Base-by-base conservation (phyloP, 225 moss, liverwort and hornwort species). In the Antitrichia curtipendula region DNA sequence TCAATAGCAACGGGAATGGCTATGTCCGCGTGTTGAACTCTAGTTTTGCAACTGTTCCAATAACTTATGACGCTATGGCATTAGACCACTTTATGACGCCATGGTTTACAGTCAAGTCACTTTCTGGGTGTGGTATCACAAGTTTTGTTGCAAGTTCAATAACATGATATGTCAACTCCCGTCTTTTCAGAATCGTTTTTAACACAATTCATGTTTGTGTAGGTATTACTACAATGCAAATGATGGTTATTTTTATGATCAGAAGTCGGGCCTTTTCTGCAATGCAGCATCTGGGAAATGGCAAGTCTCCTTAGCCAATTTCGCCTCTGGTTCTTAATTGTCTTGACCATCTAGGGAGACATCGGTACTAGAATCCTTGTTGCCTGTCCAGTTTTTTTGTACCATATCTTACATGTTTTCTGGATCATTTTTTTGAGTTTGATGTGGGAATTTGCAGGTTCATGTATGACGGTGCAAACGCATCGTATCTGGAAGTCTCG, bases 221-320 rank as follows among this genome's bases (percentile, higher is more conserved):
- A 96, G 98, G 80, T 99, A 97, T 71, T 97, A 97, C 75, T 99
- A 94, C 91, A 99, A 96, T 88, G 91, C 89, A 66, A 90, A 93
- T 65, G 93, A 97, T 88, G 98, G 97, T 59, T 97, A 99, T 80
- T 99, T 91, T 80, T 99, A 96, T 81, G 98, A 99, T 88, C 91
- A 88, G 61, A 94, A 88, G 84, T 90, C 97, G 24, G 96, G 97
- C 68, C 85, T 97, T 72, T 99, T 97, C 83, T 97, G 97, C 90
- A 95, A 94, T 91, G 98, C 97, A 23, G 88, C 86, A 65, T 93
- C 98, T 88, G 95, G 97, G 64, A 90, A 92, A 94, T 99, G 98
- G 98, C 69, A 86, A 91, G 90, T 62, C 47, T 70, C 62, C 32
- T 84, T 52, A 28, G 64, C 84, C 56, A 65, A 80, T 52, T 38